These are phyloP conservation scores for Sporisorium exsertum DNA, from an alignment of 1,284 basidiomycete species.

Conservation along the genomic window DNA sequence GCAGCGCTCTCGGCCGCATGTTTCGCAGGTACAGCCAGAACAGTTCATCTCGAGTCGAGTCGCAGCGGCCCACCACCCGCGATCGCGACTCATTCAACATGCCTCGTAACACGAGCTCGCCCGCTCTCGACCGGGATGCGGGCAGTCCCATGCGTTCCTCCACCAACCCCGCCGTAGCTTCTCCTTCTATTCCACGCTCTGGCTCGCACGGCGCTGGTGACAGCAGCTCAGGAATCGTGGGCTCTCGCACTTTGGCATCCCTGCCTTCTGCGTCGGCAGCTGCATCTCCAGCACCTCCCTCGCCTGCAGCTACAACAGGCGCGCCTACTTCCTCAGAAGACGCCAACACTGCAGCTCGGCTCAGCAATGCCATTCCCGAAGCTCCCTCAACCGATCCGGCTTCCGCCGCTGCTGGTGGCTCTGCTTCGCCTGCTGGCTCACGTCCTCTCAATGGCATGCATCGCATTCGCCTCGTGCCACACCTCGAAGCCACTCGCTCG, in stretches of 20 bases:
- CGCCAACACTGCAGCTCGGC: constrained; percentile 10
- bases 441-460: constrained; percentile 65
- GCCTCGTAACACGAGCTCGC: constrained; percentile 31
- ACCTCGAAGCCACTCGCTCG: constrained; percentile 88
- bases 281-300: constrained; percentile 6
- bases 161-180: constrained; percentile 5
- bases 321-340: not conserved
- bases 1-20: constrained; percentile 58
- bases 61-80: constrained; percentile 28
- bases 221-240: constrained; percentile 1
- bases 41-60: constrained; percentile 20
- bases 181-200: constrained; percentile 26
- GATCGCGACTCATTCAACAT: constrained; percentile 29
- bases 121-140: constrained; percentile 22
- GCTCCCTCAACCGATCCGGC: constrained; percentile 9
- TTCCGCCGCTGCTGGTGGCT: constrained; percentile 2
- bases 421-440: constrained; percentile 8
- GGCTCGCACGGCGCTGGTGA: constrained; percentile 21
- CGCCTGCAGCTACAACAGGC: constrained; percentile 8
- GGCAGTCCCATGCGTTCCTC: constrained; percentile 22
- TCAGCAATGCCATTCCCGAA: not conserved
- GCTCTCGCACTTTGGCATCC: constrained; percentile 26
- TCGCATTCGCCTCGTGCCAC: constrained; percentile 85
- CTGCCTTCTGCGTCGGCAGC: constrained; percentile 5
- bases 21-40: constrained; percentile 61